Conservation (phyloP, 306 rosid genomes). For the Vigna trinervia region DNA sequence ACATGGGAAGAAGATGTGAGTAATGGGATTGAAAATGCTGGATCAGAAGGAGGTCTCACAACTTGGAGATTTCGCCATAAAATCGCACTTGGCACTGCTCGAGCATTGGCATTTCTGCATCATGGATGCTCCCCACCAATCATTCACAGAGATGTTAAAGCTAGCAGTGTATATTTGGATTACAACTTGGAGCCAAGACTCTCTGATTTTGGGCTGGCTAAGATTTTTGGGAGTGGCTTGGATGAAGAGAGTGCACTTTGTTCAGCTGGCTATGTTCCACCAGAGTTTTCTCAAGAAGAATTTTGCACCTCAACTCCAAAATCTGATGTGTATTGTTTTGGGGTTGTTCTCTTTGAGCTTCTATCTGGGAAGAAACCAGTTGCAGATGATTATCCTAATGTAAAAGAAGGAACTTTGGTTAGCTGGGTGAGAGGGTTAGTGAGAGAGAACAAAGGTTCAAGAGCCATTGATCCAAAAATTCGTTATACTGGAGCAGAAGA, state of each 20-base stretch:
- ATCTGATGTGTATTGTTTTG: conserved; percentile 87
- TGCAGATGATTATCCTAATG: conserved; percentile 81
- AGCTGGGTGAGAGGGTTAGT: conserved; percentile 83
- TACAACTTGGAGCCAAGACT: conserved; percentile 81
- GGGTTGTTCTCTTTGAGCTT: conserved; percentile 82
- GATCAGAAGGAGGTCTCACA: conserved; percentile 75
- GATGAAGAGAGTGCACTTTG: conserved; percentile 74
- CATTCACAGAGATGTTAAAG: conserved; percentile 82
- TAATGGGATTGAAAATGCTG: conserved; percentile 66
- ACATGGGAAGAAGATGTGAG: conserved; percentile 76
- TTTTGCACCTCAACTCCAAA: conserved; percentile 70
- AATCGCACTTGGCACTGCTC: conserved; percentile 80
- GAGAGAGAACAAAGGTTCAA: conserved; percentile 66
- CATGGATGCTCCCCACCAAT: conserved; percentile 95
- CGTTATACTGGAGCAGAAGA: conserved; percentile 58
- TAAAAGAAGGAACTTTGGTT: conserved; percentile 69
- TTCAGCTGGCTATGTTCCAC: conserved; percentile 78
- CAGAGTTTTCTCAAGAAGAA: conserved; percentile 70
- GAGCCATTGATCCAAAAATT: conserved; percentile 75
- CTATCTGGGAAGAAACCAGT: conserved; percentile 77
- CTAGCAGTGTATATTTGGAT: conserved; percentile 87
- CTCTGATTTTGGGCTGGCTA: conserved; percentile 89
- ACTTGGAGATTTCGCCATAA: conserved; percentile 86
- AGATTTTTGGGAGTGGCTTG: conserved; percentile 72
- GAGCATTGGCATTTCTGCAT: conserved; percentile 89